A percentile compares a stretch with the other conserved stretches of the same genome.
Conservation (phyloP, 352 stramenopile species). For the Peronospora belbahrii region DNA sequence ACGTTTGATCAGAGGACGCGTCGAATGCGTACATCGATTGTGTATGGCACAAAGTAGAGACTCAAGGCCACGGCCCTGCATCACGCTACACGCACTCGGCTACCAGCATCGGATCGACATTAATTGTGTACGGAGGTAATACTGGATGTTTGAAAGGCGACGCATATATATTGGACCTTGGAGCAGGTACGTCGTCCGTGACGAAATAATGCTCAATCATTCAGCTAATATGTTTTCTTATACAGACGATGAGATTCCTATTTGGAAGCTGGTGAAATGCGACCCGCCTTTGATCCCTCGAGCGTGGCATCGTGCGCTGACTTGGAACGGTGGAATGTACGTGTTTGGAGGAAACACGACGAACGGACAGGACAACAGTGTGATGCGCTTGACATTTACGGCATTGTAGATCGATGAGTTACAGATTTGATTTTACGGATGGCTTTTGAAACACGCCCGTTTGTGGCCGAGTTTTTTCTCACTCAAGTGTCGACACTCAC, state of each 20-base stretch:
- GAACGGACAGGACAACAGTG: slow-evolving; percentile 38
- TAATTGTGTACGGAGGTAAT: slow-evolving; percentile 39
- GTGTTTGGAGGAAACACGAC: slow-evolving; percentile 48
- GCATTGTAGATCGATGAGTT: slow-evolving; percentile 10
- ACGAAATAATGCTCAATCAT: neutral
- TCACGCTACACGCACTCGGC: slow-evolving; percentile 49
- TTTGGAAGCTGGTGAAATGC: slow-evolving; percentile 42
- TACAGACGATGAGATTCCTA: slow-evolving; percentile 28
- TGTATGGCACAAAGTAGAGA: slow-evolving; percentile 36
- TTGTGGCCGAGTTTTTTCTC: too few species aligned
- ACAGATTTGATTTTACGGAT: too few species aligned
- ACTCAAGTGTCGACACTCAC: too few species aligned
- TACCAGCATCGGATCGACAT: slow-evolving; percentile 36
- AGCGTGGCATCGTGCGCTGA: slow-evolving; percentile 45
- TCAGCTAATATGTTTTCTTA: neutral
- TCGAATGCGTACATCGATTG: slow-evolving; percentile 29
- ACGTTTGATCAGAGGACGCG: slow-evolving; percentile 15
- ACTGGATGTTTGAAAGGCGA: slow-evolving; percentile 55
- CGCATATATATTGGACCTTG: slow-evolving; percentile 41
- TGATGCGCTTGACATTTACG: slow-evolving; percentile 1
- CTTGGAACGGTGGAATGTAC: slow-evolving; percentile 36
- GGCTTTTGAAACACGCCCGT: neutral
- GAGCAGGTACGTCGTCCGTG: slow-evolving; percentile 16
- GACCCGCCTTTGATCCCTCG: slow-evolving; percentile 32
- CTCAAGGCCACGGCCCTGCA: slow-evolving; percentile 22